phyloP scores from a whole-genome alignment of 768 basidiomycete species.

The Hysterangium stoloniferum region DNA sequence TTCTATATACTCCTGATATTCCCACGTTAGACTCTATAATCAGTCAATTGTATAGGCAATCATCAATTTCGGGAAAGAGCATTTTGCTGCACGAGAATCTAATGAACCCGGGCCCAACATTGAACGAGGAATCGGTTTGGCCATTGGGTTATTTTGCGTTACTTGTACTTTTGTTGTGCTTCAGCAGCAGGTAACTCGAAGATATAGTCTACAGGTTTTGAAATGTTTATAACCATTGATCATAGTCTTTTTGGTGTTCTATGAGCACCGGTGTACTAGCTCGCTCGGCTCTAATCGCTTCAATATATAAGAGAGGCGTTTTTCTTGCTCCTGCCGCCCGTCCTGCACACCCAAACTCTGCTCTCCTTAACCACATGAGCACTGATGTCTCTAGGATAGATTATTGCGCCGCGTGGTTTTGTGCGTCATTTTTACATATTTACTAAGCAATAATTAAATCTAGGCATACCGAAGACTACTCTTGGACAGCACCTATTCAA shows the following conservation, averaged over 20 bases:
- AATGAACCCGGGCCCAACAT: constrained; percentile 31
- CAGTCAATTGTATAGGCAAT: constrained; percentile 44
- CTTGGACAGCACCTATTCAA: constrained; percentile 65
- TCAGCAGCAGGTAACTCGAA: constrained; percentile 48
- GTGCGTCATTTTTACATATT: not conserved
- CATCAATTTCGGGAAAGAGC: constrained; percentile 51
- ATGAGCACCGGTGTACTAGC: constrained; percentile 61
- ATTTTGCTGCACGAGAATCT: constrained; percentile 31
- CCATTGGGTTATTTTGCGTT: constrained; percentile 42
- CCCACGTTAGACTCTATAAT: constrained; percentile 6
- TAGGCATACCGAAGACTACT: not conserved
- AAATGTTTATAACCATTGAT: constrained; percentile 1
- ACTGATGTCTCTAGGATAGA: constrained; percentile 62
- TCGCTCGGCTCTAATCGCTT: constrained; percentile 58
- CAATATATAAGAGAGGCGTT: constrained; percentile 64
- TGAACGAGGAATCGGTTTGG: constrained; percentile 53
- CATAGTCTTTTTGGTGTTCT: constrained; percentile 64
- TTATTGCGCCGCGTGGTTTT: constrained; percentile 52
- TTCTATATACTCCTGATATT: not conserved
- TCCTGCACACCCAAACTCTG: constrained; percentile 51
- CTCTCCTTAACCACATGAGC: constrained; percentile 52
- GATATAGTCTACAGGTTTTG: constrained; percentile 16
- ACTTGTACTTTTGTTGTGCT: constrained; percentile 47
- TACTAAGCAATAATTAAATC: no score
- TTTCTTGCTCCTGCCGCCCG: constrained; percentile 59